Base-by-base conservation (phyloP, 495 filamentous ascomycete genomes). In the Penicillium lagena region DNA sequence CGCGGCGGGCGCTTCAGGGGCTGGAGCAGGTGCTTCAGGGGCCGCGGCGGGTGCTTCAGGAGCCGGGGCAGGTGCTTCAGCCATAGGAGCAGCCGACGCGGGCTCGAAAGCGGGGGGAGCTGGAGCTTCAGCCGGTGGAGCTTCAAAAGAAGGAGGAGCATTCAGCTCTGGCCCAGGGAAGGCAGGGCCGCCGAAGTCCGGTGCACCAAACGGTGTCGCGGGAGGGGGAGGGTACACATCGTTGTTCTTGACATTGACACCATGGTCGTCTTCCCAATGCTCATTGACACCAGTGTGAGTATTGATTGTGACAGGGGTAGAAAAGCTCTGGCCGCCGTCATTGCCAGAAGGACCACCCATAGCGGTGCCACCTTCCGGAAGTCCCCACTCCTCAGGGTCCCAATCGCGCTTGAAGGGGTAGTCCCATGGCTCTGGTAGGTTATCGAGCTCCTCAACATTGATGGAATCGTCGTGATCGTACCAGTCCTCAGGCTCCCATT, bases 241-340 rank as follows among this genome's bases (percentile, higher is more conserved):
- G 17, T 47, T 46, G 42, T 56, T 15, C 44, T 59, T 48, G 13
- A 59, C 12, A 11, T 49, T 32, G 9, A 53, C 44, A 29, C 49
- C 55, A 42, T 59, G 56, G 28, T 59, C 51, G 37, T 59, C 55
- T 35, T 52, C 31, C 39, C 37, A 47, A 29, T 43, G 15, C 52
- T 59, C 55, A 29, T 59, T 40, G 7, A 59, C 42, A 12, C 29
- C 35, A 17, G 46, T 59, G 29, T 51, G 32, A 35, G 46, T 47
- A 34, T 55, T 22, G 9, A 45, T 46, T 7, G 37, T 52, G 39
- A 50, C 41, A 12, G 52, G 46, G 10, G 39, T 37, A 22, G 42
- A 43, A 34, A 52, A 52, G 29, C 37, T 35, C n/a, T 46, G 34
- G 9, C 52, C 55, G 11, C 43, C 49, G 31, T 59, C 55, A 13